Evolutionary conservation across 116 monocot genomes (phyloP), one percentile per base, ranked within the genome.

Genomic region (Trichopus zeylanicus): DNA sequence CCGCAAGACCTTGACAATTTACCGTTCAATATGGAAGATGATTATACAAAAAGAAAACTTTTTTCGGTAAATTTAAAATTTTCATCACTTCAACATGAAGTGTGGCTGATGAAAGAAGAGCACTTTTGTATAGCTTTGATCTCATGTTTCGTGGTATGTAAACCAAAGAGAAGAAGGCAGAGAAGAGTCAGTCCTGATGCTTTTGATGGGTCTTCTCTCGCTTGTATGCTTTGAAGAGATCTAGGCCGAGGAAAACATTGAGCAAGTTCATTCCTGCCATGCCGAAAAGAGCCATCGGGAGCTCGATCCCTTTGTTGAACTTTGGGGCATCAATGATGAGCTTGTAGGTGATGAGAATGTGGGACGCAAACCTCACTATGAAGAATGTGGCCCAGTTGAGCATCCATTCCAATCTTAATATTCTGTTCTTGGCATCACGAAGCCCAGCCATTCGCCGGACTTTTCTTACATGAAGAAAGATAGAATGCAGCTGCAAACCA

Each of bases 241-340:
- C 97, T 30, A 79, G 65, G 3, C 97, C 97, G 18, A 91, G 84
- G 51, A 75, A 73, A 47, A 97, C 24, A 62, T 97, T 97, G 22
- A 91, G 75, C 51, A 84, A 0, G 66, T 97, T 91, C 91, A 97
- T 91, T 27, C 91, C 91, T 48, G 71, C 70, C 87, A 97, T 97
- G 23, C 97, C 97, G 33, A 78, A 75, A n/a, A 97, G 73, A 20
- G 97, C 91, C 12, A 97, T 65, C 4, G 97, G 82, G 47, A 97
- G 87, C 66, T 91, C 91, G 31, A 97, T 82, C 56, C 91, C 97
- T 54, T 58, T 63, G 1, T 57, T 63, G 48, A 97, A 97, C 66
- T 91, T 97, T 21, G 69, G 54, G 29, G 97, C 84, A 66, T 97
- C 91, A 3, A 48, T 11, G 39, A 91, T 67, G 34, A 97, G 73